Percentiles rank a stretch among this genome's conserved stretches.
Evolutionary conservation across 139 green algal species (phyloP).

Genomic region (Ettlia oleoabundans): DNA sequence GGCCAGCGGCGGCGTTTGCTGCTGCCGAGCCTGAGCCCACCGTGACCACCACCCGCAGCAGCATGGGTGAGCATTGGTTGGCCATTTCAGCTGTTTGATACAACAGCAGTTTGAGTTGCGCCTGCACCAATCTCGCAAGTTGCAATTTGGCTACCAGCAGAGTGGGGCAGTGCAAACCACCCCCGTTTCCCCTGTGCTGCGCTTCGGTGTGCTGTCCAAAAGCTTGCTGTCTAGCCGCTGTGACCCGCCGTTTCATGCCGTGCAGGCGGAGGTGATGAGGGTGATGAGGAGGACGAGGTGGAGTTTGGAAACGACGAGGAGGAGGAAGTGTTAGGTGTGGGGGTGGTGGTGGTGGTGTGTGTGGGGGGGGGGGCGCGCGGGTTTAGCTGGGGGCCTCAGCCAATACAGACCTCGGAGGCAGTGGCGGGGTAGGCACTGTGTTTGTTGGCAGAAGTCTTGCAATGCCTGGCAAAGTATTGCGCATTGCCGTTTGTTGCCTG

Average conservation of each 20-base stretch:
- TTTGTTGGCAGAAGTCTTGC: no score
- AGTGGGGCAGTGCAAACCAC: no score
- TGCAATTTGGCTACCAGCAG: no score
- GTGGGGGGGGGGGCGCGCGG: background rate
- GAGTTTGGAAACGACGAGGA: constrained; percentile 44
- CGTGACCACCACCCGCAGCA: constrained; percentile 16
- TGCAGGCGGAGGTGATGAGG: constrained; percentile 1
- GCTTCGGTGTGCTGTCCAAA: no score
- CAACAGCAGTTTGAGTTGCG: background rate
- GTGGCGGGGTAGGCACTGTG: background rate
- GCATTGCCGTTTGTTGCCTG: no score
- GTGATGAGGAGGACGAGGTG: constrained; percentile 41
- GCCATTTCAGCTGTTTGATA: background rate
- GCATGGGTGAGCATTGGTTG: background rate
- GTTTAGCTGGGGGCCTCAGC: background rate
- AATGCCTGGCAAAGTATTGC: no score
- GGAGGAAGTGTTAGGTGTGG: constrained; percentile 47
- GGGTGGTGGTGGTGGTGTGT: background rate
- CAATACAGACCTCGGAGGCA: background rate
- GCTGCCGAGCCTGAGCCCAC: background rate
- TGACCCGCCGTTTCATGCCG: no score
- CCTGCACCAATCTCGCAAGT: background rate
- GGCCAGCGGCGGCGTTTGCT: background rate
- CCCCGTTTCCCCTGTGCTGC: no score
- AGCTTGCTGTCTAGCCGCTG: no score